phyloP scores from a whole-genome alignment of 2,329 filamentous ascomycete species.

The Lachnellula suecica region DNA sequence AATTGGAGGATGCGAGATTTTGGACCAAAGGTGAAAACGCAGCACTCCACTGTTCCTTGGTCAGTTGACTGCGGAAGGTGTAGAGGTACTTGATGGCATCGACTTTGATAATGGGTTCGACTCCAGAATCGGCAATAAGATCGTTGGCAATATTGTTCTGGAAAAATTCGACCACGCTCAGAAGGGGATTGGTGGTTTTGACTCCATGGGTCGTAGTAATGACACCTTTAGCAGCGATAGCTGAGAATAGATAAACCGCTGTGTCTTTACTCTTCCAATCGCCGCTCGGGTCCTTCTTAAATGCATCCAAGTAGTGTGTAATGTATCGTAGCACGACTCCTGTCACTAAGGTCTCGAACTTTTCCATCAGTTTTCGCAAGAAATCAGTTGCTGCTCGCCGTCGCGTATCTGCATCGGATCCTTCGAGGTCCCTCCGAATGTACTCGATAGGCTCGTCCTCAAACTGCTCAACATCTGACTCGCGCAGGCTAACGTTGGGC shows the following conservation, averaged over 20 bases:
- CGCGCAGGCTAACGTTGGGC: conserved; percentile 86
- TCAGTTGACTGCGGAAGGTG: conserved; percentile 92
- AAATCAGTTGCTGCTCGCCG: conserved; percentile 94
- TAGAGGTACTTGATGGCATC: conserved; percentile 98
- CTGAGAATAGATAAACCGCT: conserved; percentile 93
- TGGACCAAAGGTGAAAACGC: conserved; percentile 89
- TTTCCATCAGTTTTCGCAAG: conserved; percentile 81
- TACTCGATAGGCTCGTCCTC: conserved; percentile 99
- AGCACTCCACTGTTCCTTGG: conserved; percentile 86
- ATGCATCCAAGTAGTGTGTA: conserved; percentile 75
- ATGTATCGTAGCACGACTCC: conserved; percentile 86
- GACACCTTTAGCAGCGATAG: conserved; percentile 87
- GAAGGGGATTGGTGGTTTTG: conserved; percentile 80
- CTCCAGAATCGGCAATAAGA: conserved; percentile 65
- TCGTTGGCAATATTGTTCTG: conserved; percentile 90
- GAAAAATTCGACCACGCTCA: conserved; percentile 94
- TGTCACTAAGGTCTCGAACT: conserved; percentile 83
- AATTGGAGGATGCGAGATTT: conserved; percentile 85
- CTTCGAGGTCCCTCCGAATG: conserved; percentile 91
- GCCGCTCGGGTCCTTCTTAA: conserved; percentile 61
- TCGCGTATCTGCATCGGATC: conserved; percentile 92
- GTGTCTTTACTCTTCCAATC: conserved; percentile 99
- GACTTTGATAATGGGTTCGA: conserved; percentile 87
- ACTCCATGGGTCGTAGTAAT: conserved; percentile 88
- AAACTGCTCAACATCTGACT: conserved; percentile 93